Percentiles rank a stretch among this genome's conserved stretches.
phyloP scores from a whole-genome alignment of 2,329 filamentous ascomycete species.

The Teratosphaeria destructans region DNA sequence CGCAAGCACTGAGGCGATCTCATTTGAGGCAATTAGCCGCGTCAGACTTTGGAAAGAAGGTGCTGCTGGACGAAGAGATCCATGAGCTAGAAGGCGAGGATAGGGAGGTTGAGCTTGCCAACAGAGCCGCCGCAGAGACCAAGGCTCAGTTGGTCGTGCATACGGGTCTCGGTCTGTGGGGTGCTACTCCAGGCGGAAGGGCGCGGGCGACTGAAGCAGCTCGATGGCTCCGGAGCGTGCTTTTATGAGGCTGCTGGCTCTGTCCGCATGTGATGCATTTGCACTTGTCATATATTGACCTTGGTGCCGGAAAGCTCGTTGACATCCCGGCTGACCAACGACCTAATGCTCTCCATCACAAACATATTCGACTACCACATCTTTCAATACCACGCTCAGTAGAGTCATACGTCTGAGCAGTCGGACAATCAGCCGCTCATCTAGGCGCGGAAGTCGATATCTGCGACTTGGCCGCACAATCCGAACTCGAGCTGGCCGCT shows the following conservation, averaged over 20 bases:
- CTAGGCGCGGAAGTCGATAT: background rate
- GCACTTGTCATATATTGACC: background rate
- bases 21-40: slow-evolving; percentile 23
- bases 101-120: slow-evolving; percentile 28
- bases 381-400: background rate
- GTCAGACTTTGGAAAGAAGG: slow-evolving; percentile 10
- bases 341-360: background rate
- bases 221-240: slow-evolving; percentile 9
- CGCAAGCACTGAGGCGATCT: slow-evolving; percentile 29
- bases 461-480: background rate
- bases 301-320: background rate
- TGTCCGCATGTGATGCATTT: background rate
- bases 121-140: slow-evolving; percentile 31
- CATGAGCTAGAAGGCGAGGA: slow-evolving; percentile 15
- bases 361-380: background rate
- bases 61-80: slow-evolving; percentile 11
- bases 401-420: background rate
- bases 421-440: background rate
- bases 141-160: slow-evolving; percentile 23
- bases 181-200: slow-evolving; percentile 7
- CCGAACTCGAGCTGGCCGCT: background rate
- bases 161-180: slow-evolving; percentile 15
- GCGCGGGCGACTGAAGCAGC: slow-evolving; percentile 10
- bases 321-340: background rate
- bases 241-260: background rate